phyloP scores from a whole-genome alignment of 2,329 filamentous ascomycete genomes.

The Hortaea sp. region DNA sequence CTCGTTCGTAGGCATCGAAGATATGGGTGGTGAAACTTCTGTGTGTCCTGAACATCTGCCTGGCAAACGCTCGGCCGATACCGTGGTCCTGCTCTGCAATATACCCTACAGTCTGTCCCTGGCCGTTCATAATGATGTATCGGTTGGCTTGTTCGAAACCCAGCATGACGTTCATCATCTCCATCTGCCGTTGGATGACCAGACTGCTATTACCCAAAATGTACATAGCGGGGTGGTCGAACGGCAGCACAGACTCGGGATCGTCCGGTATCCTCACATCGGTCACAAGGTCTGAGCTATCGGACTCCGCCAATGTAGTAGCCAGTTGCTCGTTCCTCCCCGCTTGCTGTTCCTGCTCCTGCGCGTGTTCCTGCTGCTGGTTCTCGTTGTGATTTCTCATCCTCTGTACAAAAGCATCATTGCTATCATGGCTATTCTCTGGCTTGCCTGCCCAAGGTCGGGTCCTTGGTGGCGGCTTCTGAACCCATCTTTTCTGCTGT shows the following conservation, averaged over 20 bases:
- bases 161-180: constrained; percentile 56
- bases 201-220: constrained; percentile 52
- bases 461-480: constrained; percentile 8
- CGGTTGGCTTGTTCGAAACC: constrained; percentile 58
- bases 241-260: constrained; percentile 47
- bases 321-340: constrained; percentile 30
- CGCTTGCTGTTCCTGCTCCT: constrained; percentile 11
- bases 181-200: constrained; percentile 52
- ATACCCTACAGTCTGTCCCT: constrained; percentile 54
- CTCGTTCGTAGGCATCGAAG: constrained; percentile 50
- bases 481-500: constrained; percentile 13
- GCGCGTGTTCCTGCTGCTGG: constrained; percentile 6
- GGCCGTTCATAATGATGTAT: constrained; percentile 56
- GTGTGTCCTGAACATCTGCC: constrained; percentile 53
- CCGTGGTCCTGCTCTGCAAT: constrained; percentile 55
- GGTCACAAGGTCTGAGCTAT: constrained; percentile 42
- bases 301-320: constrained; percentile 35
- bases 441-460: constrained; percentile 11
- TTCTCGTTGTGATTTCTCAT: constrained; percentile 4
- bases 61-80: constrained; percentile 44
- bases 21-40: constrained; percentile 56
- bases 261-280: constrained; percentile 54
- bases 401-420: constrained; percentile 1
- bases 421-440: constrained; percentile 1
- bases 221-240: constrained; percentile 46